Percentiles rank a stretch among this genome's conserved stretches.
Evolutionary conservation across 345 rosid genomes (phyloP).

Genomic region (Bruguiera gymnorhiza): DNA sequence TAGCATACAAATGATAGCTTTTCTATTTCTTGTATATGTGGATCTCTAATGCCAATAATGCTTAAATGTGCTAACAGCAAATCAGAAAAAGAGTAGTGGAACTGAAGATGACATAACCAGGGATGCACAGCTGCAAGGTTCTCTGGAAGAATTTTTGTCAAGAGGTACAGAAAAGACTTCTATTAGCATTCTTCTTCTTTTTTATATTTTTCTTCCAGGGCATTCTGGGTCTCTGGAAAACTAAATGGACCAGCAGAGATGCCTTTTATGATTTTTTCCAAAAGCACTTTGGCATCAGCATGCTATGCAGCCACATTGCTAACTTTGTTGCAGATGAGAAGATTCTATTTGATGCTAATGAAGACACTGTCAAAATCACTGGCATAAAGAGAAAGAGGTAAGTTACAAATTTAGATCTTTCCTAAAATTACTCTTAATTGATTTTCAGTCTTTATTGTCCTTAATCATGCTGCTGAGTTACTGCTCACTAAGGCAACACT

Average conservation of each 20-base stretch:
- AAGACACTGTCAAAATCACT: constrained; percentile 38
- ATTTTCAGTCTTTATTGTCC: neutral
- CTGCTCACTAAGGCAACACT: too few relatives aligned
- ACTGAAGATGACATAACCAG: constrained; percentile 28
- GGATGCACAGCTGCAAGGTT: constrained; percentile 26
- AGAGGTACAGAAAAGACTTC: constrained; percentile 33
- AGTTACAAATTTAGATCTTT: constrained; percentile 11
- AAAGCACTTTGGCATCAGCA: constrained; percentile 5
- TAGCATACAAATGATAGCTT: constrained; percentile 4
- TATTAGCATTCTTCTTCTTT: constrained; percentile 10
- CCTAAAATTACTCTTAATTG: neutral
- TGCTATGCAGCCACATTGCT: constrained; percentile 15
- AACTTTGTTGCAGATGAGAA: constrained; percentile 42
- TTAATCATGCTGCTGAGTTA: neutral
- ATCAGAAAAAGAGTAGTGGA: constrained; percentile 22
- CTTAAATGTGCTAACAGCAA: constrained; percentile 29
- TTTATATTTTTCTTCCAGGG: constrained; percentile 2
- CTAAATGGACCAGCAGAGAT: neutral
- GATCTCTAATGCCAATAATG: constrained; percentile 3
- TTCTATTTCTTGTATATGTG: neutral
- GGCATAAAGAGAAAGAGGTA: constrained; percentile 76
- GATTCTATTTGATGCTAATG: constrained; percentile 29
- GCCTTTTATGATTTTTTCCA: neutral
- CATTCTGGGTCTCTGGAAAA: constrained; percentile 2
- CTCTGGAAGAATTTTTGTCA: constrained; percentile 24